These are phyloP conservation scores for Aspergillus vadensis DNA, from an alignment of 2,329 filamentous ascomycete species.

Conservation along the genomic window DNA sequence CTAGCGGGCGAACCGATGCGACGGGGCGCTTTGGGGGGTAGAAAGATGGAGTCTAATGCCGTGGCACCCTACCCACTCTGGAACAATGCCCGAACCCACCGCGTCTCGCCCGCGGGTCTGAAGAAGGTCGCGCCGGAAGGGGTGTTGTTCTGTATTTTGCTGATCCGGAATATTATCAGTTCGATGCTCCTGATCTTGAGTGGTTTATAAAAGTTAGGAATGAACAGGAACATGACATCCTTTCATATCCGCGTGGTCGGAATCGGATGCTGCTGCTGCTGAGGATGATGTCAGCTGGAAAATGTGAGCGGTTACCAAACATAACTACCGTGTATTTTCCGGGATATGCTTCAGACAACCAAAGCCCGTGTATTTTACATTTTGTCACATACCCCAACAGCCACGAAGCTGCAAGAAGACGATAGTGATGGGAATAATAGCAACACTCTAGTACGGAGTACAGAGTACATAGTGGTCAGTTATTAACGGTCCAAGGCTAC, in stretches of 20 bases:
- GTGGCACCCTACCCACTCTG: slow-evolving; percentile 16
- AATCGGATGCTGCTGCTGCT: background rate
- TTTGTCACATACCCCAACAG: background rate
- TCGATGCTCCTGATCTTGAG: background rate
- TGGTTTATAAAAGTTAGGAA: background rate
- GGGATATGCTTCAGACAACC: background rate
- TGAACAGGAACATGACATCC: background rate
- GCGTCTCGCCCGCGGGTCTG: slow-evolving; percentile 4
- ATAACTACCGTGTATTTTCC: background rate
- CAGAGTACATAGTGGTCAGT: background rate
- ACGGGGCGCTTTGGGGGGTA: slow-evolving; percentile 3
- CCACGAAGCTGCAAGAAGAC: background rate
- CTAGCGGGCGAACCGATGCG: slow-evolving; percentile 11
- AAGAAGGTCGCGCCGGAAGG: background rate
- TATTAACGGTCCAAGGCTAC: background rate
- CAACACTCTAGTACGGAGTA: background rate
- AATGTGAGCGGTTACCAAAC: background rate
- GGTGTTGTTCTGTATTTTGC: background rate
- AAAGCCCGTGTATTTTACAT: background rate
- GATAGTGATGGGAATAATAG: background rate
- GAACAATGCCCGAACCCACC: slow-evolving; percentile 14
- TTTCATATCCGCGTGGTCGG: background rate
- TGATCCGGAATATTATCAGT: too few relatives aligned
- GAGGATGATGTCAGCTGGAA: background rate
- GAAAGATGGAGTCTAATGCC: slow-evolving; percentile 1